Base-by-base conservation (phyloP, 768 basidiomycete genomes). In the Sporobolomyces pararoseus region DNA sequence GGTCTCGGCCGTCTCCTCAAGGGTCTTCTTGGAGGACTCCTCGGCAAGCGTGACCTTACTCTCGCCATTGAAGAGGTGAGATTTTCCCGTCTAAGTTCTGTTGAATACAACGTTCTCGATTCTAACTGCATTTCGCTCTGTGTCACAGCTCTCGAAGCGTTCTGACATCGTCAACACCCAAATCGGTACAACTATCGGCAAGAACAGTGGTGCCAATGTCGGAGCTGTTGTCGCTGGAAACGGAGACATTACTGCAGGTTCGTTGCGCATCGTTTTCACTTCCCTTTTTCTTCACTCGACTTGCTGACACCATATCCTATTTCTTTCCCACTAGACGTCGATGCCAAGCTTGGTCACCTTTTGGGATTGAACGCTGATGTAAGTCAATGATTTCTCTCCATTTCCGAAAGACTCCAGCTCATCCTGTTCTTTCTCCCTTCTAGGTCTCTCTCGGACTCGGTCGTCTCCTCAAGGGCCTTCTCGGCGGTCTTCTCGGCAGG, bases 1-100 rank as follows among this genome's bases (percentile, higher is more conserved):
- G 59, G 59, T 21, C 46, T 61, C 29, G 59, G 59, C 14, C 46
- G 47, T 12, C 46, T 61, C 32, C 32, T 61, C 19, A 49, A 47
- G 42, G 44, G 44, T 31, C 42, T 60, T 42, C 58, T 60, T 23
- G 58, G 59, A 3, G 59, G 59, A 23, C 59, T 61, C 58, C 25
- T 60, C 44, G 3, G 10, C n/a, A 60, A 60, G 58, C 58, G 58
- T 27, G 58, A 60, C 58, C 7, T 19, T 16, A 44, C 21, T 6
- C 39, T 58, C 57, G 7, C 54, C 16, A 35, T 55, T n/a, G 54
- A 32, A n/a, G 54, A 55, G 32, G 54, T 55, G 34, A 55, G 54
- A 21, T 29, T 29, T 31, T 25, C 52, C 31, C 21, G 5, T n/a
- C 47, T 49, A 7, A 7, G 7, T 17, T 49, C 47, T 12, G 50